A percentile compares a stretch with the other conserved stretches of the same genome.
Evolutionary conservation across 2,329 filamentous ascomycete species (phyloP).

Genomic region (Fusarium sublunatum): DNA sequence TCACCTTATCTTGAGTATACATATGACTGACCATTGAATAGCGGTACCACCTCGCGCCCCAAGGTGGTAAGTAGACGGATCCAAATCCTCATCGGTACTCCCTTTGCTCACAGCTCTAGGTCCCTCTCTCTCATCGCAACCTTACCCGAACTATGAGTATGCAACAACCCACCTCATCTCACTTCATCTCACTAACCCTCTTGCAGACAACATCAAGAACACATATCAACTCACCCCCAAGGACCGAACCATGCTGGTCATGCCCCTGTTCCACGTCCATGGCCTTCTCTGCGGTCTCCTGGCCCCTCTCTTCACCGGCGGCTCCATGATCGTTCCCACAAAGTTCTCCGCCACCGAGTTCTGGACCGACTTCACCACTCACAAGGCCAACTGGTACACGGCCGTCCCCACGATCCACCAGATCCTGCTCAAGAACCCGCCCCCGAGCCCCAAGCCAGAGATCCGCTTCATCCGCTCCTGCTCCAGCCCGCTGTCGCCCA

Average conservation of each 20-base stretch:
- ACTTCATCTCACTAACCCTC: constrained; percentile 20
- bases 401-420: constrained; percentile 94
- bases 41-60: constrained; percentile 84
- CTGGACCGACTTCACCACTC: constrained; percentile 79
- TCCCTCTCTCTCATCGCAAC: constrained; percentile 84
- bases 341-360: constrained; percentile 87
- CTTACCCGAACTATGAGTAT: constrained; percentile 81
- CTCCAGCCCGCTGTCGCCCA: constrained; percentile 84
- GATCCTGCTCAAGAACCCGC: constrained; percentile 80
- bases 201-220: constrained; percentile 75
- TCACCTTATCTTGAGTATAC: constrained; percentile 1
- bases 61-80: constrained; percentile 72
- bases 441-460: constrained; percentile 73
- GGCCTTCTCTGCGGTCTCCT: constrained; percentile 87
- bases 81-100: neutral
- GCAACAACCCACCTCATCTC: constrained; percentile 36
- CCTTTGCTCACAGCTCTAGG: constrained; percentile 52
- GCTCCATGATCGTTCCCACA: constrained; percentile 80
- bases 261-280: constrained; percentile 92
- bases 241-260: constrained; percentile 87
- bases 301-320: constrained; percentile 78
- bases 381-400: constrained; percentile 90
- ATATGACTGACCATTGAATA: constrained; percentile 45
- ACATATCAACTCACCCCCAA: constrained; percentile 78
- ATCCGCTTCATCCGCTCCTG: constrained; percentile 92